Evolutionary conservation across 768 basidiomycete genomes (phyloP).

Genomic region (Aureoboletus auriporus): DNA sequence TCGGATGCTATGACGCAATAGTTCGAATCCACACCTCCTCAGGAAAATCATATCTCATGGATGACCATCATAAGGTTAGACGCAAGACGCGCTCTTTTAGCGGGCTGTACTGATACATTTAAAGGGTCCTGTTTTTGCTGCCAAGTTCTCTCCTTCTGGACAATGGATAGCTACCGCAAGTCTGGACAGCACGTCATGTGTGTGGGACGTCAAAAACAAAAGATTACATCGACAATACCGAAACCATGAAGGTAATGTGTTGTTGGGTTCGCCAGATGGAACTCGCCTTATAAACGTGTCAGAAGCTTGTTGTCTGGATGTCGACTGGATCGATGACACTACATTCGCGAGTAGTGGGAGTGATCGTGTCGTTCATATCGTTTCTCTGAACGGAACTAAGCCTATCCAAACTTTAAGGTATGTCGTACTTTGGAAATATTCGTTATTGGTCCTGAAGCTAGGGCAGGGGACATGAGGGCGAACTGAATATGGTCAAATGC

Average conservation of each 20-base stretch:
- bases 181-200: constrained; percentile 69
- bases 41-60: constrained; percentile 61
- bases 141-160: constrained; percentile 71
- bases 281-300: constrained; percentile 9
- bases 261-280: background rate
- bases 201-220: constrained; percentile 72
- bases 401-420: constrained; percentile 64
- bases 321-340: constrained; percentile 72
- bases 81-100: background rate
- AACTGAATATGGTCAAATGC: constrained; percentile 75
- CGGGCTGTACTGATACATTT: constrained; percentile 18
- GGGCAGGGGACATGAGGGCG: constrained; percentile 65
- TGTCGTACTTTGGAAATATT: constrained; percentile 22
- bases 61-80: constrained; percentile 62
- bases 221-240: constrained; percentile 59
- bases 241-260: constrained; percentile 55
- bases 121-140: constrained; percentile 79
- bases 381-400: constrained; percentile 47
- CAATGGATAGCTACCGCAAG: constrained; percentile 74
- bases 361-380: constrained; percentile 59
- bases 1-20: constrained; percentile 73
- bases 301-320: constrained; percentile 74
- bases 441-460: constrained; percentile 4
- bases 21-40: constrained; percentile 62
- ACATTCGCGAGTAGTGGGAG: constrained; percentile 74